Base-by-base conservation (phyloP, 805 yeast species). In the Lipomyces lipofer region DNA sequence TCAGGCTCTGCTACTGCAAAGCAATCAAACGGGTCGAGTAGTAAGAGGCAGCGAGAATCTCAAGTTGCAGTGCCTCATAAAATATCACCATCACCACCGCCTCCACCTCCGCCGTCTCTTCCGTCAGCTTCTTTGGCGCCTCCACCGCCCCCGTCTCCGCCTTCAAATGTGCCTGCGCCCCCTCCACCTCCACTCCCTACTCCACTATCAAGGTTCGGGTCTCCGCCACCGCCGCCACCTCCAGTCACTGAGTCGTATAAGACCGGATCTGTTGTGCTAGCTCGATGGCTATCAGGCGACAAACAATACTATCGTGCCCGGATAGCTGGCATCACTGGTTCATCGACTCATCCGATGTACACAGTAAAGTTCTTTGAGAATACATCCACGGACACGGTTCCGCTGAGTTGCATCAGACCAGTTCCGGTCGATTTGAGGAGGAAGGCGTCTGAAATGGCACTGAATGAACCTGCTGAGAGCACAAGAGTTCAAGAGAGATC, bases 241-340 rank as follows among this genome's bases (percentile, higher is more conserved):
- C 48, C 10, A 13, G 24, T 19, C 3, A 9, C 38, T n/a, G 40
- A 49, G 6, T 12, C 51, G 6, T 45, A 21, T 39, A 33, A 24
- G 33, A 60, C 63, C 3, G 71, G 71, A 6, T 54, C 51, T 13
- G 29, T 47, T 4, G 67, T 67, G 12, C 49, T 66, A 43, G 70
- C 69, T 1, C 44, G 62, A 12, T 63, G 68, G 64, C 25, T 59
- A 2, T 54, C 66, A 12, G 66, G 68, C 1, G 69, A 66, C 52
- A 57, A 61, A n/a, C 64, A 65, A 47, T 66, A 56, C 51, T 51
- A 63, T 35, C 52, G 51, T 8, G 68, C 69, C 5, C 63, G 57
- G 43, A 55, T 67, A 15, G 55, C 68, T 2, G 56, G 63, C 4
- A 50, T 67, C 24, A 59, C 70, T n/a, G 71, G 71, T 1, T 60